A percentile compares a stretch with the other conserved stretches of the same genome.
These are phyloP conservation scores for Pseudocercospora fijiensis DNA, from an alignment of 2,329 filamentous ascomycete species.

Conservation along the genomic window DNA sequence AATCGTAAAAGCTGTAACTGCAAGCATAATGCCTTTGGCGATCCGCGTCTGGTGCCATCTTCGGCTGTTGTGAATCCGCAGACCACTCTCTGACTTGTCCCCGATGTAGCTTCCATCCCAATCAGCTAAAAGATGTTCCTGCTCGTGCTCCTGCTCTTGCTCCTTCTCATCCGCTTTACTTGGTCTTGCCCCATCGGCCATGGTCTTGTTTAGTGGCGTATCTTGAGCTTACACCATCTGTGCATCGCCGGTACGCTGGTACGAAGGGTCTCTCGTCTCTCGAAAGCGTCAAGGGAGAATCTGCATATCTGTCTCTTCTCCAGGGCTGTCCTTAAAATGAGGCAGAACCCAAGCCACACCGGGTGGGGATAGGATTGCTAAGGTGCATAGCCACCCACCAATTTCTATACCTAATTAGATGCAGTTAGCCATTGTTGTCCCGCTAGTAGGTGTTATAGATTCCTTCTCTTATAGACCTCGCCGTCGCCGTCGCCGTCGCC, in stretches of 20 bases:
- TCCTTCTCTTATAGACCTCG: neutral
- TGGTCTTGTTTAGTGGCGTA: neutral
- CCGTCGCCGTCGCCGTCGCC: neutral
- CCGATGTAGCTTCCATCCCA: neutral
- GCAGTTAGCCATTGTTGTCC: neutral
- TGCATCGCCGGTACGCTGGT: neutral
- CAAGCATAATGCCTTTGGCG: neutral
- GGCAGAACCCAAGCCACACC: neutral
- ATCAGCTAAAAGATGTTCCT: conserved; percentile 7
- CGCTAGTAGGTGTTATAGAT: neutral
- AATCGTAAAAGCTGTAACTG: neutral
- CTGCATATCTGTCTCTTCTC: neutral
- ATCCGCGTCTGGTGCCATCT: neutral
- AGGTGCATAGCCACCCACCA: neutral
- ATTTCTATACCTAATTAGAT: neutral
- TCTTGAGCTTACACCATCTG: neutral
- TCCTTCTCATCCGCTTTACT: neutral
- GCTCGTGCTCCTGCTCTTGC: neutral
- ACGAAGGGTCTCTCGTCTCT: neutral
- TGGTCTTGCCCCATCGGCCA: neutral
- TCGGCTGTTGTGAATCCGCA: neutral
- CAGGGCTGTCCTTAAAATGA: neutral
- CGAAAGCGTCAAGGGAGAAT: neutral
- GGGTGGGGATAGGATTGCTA: neutral
- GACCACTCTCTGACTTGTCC: neutral